phyloP scores from a whole-genome alignment of 2,329 filamentous ascomycete species.

The Monosporascus cannonballus region DNA sequence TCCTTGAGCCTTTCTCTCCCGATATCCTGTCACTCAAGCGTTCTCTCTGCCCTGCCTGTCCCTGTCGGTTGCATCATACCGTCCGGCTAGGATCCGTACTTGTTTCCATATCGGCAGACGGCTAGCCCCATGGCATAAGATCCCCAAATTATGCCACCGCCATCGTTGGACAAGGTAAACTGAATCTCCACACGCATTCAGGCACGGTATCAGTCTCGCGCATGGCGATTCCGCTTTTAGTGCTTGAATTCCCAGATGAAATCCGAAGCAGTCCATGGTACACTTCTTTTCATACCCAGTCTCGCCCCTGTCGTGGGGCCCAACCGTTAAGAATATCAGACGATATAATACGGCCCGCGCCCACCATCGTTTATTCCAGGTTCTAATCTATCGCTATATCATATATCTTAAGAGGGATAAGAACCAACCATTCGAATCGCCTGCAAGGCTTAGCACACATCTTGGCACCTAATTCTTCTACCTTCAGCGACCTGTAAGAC shows the following conservation, averaged over 20 bases:
- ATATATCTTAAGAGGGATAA: conserved; percentile 28
- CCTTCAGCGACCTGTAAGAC: conserved; percentile 14
- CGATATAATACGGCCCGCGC: conserved; percentile 40
- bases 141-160: conserved; percentile 53
- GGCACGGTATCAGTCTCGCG: conserved; percentile 43
- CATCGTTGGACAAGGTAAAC: conserved; percentile 40
- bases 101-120: conserved; percentile 47
- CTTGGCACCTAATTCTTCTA: conserved; percentile 21
- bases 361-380: conserved; percentile 26
- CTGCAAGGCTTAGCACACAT: conserved; percentile 18
- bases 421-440: conserved; percentile 24
- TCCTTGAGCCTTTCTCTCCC: conserved; percentile 28
- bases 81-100: conserved; percentile 31
- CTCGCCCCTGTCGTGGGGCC: conserved; percentile 24
- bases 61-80: conserved; percentile 37
- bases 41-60: conserved; percentile 26
- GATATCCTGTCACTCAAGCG: conserved; percentile 27
- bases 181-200: conserved; percentile 35
- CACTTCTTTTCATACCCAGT: conserved; percentile 31
- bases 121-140: conserved; percentile 47
- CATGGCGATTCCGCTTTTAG: conserved; percentile 39
- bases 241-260: conserved; percentile 40
- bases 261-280: conserved; percentile 34
- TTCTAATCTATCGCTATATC: conserved; percentile 30
- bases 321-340: conserved; percentile 38